A percentile compares a stretch with the other conserved stretches of the same genome.
phyloP scores from a whole-genome alignment of 2,329 filamentous ascomycete species.

The Penicillium sp. region DNA sequence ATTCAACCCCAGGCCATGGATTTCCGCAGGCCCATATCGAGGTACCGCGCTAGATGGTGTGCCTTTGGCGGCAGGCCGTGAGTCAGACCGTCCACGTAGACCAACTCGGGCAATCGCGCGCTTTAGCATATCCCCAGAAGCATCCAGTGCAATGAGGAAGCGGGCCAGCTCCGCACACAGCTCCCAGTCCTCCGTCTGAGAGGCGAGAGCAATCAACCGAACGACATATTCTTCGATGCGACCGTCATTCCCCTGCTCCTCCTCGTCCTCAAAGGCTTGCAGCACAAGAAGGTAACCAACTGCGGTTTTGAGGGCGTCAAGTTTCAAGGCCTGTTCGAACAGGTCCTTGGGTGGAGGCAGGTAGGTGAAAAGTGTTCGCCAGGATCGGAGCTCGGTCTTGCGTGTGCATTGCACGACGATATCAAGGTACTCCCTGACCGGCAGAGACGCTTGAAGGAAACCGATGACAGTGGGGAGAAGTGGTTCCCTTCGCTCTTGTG shows the following conservation, averaged over 20 bases:
- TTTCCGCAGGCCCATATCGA: conserved; percentile 25
- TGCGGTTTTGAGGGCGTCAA: conserved; percentile 86
- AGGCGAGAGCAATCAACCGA: conserved; percentile 73
- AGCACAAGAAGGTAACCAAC: conserved; percentile 94
- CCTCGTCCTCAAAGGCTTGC: conserved; percentile 66
- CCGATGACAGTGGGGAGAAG: conserved; percentile 53
- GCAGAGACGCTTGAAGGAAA: conserved; percentile 68
- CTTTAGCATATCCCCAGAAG: conserved; percentile 71
- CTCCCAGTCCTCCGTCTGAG: conserved; percentile 86
- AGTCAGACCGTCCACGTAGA: conserved; percentile 22
- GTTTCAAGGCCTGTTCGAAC: conserved; percentile 85
- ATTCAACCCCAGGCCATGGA: conserved; percentile 37
- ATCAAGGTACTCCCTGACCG: conserved; percentile 71
- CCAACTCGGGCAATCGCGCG: conserved; percentile 44
- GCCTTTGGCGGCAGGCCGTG: conserved; percentile 16
- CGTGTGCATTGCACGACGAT: conserved; percentile 95
- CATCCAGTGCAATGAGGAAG: conserved; percentile 91
- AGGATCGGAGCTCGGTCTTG: conserved; percentile 92
- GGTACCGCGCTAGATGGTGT: conserved; percentile 11
- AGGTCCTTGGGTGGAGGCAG: conserved; percentile 85
- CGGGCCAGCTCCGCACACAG: conserved; percentile 89
- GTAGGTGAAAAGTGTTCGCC: conserved; percentile 89
- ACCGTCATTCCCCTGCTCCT: conserved; percentile 51
- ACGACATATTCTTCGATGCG: conserved; percentile 58
- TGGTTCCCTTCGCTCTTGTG: conserved; percentile 28